Evolutionary conservation across 2,329 filamentous ascomycete species (phyloP).

Genomic region (Lecanicillium sp.): DNA sequence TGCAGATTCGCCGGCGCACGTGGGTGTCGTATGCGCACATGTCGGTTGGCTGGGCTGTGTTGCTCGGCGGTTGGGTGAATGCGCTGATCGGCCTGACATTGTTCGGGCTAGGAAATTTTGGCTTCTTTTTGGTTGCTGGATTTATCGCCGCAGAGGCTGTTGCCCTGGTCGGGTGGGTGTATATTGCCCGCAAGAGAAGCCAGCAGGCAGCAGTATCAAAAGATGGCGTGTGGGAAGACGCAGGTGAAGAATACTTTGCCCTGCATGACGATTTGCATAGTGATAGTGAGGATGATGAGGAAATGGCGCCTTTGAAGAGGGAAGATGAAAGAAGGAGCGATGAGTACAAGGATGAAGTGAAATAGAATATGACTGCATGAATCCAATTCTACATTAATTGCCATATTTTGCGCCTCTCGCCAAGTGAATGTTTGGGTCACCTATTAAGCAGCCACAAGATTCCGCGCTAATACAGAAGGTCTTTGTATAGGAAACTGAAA

Average conservation of each 20-base stretch:
- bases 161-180: conserved; percentile 3
- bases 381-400: too few relatives aligned
- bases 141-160: conserved; percentile 1
- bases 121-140: not conserved
- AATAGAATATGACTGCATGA: too few relatives aligned
- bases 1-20: conserved; percentile 6
- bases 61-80: conserved; percentile 8
- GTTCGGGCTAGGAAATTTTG: conserved; percentile 3
- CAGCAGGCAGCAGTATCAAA: not conserved
- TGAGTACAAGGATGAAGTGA: too few relatives aligned
- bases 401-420: too few relatives aligned
- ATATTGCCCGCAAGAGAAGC: conserved; percentile 1
- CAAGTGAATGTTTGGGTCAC: too few relatives aligned
- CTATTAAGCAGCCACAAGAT: too few relatives aligned
- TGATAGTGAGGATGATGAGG: conserved; percentile 3
- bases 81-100: conserved; percentile 3
- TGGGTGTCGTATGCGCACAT: conserved; percentile 9
- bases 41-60: conserved; percentile 6
- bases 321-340: too few relatives aligned
- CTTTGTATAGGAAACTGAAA: too few relatives aligned
- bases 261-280: conserved; percentile 2
- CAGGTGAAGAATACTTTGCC: conserved; percentile 8
- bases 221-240: conserved; percentile 3
- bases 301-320: too few relatives aligned
- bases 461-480: too few relatives aligned